A percentile compares a stretch with the other conserved stretches of the same genome.
phyloP scores from a whole-genome alignment of 352 stramenopile genomes.

The Phytophthora multivora region DNA sequence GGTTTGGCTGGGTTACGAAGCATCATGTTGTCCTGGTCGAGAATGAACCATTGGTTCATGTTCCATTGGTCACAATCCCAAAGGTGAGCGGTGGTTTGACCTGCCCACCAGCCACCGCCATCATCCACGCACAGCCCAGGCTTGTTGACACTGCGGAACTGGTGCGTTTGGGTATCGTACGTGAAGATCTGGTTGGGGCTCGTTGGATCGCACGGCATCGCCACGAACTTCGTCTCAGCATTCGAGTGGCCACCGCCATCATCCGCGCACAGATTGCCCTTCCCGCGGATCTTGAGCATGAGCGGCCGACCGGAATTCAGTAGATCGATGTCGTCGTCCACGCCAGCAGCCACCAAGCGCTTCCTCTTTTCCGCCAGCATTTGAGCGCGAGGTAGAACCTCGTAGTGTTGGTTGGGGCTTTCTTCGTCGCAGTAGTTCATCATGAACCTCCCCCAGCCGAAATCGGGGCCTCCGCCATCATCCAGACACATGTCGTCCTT shows the following conservation, averaged over 20 bases:
- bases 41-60: slow-evolving; percentile 28
- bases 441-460: slow-evolving; percentile 8
- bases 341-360: slow-evolving; percentile 9
- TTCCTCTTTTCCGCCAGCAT: slow-evolving; percentile 22
- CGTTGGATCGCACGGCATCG: slow-evolving; percentile 21
- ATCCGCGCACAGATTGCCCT: slow-evolving; percentile 37
- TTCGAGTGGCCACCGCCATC: slow-evolving; percentile 31
- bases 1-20: slow-evolving; percentile 33
- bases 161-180: slow-evolving; percentile 22
- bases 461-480: slow-evolving; percentile 22
- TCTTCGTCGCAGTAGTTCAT: slow-evolving; percentile 16
- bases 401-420: slow-evolving; percentile 47
- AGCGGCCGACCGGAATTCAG: slow-evolving; percentile 19
- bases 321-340: slow-evolving; percentile 23
- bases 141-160: slow-evolving; percentile 16
- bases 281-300: slow-evolving; percentile 26
- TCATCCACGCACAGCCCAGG: slow-evolving; percentile 26
- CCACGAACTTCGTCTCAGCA: slow-evolving; percentile 25
- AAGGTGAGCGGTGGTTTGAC: slow-evolving; percentile 15
- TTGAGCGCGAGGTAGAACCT: slow-evolving; percentile 20
- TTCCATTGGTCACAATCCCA: slow-evolving; percentile 27
- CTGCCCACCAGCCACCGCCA: slow-evolving; percentile 16
- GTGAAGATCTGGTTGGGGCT: slow-evolving; percentile 33
- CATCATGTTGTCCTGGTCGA: slow-evolving; percentile 32
- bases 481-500: slow-evolving; percentile 45